phyloP scores from a whole-genome alignment of 192 early-diverging fungal genomes.

The Entomortierella beljakovae region DNA sequence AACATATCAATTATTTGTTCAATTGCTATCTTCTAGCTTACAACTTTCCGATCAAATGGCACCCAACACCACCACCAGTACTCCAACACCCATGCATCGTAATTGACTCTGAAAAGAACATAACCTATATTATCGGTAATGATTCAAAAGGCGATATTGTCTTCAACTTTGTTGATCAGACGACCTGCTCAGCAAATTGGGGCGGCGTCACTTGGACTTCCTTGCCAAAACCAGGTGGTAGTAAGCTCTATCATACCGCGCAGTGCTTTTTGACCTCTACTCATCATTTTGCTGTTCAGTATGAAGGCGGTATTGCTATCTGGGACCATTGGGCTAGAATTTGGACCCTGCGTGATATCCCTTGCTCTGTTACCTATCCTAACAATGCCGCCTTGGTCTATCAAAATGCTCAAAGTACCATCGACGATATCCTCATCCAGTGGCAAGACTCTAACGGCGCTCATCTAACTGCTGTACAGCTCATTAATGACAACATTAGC shows the following conservation, averaged over 20 bases:
- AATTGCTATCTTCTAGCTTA: neutral
- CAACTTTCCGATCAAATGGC: constrained; percentile 21
- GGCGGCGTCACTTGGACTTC: constrained; percentile 30
- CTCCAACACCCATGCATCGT: constrained; percentile 50
- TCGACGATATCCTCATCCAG: constrained; percentile 44
- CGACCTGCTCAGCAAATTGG: constrained; percentile 47
- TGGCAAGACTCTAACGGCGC: constrained; percentile 40
- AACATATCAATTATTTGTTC: constrained; percentile 35
- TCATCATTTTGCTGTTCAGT: constrained; percentile 47
- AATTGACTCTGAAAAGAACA: constrained; percentile 43
- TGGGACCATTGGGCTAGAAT: constrained; percentile 53
- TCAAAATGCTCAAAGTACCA: constrained; percentile 17
- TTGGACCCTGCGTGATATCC: constrained; percentile 35
- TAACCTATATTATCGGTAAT: constrained; percentile 54
- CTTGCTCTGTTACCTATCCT: constrained; percentile 39
- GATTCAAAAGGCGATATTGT: constrained; percentile 34
- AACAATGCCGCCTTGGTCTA: constrained; percentile 45
- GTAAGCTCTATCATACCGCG: constrained; percentile 47
- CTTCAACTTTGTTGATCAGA: constrained; percentile 48
- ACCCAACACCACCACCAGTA: constrained; percentile 50
- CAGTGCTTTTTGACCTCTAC: constrained; percentile 48
- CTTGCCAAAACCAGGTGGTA: constrained; percentile 42
- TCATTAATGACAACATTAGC: constrained; percentile 36
- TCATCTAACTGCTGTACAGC: constrained; percentile 46
- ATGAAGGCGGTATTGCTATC: constrained; percentile 47